Percentiles rank a stretch among this genome's conserved stretches.
Evolutionary conservation across 768 basidiomycete species (phyloP).

Genomic region (Pholiota molesta): DNA sequence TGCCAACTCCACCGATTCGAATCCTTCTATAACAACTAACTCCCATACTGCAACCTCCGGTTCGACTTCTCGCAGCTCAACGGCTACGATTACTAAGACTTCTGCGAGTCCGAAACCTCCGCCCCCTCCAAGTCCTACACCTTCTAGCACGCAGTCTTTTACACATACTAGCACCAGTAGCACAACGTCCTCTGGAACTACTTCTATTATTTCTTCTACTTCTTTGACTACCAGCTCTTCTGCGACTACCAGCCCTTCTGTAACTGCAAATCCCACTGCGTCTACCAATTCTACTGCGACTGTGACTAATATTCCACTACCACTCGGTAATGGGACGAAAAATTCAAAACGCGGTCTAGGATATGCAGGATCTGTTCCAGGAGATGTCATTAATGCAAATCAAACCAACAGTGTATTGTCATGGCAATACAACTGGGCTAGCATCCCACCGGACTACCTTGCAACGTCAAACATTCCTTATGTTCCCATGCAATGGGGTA

Average conservation of each 20-base stretch:
- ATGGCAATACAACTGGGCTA: constrained; percentile 62
- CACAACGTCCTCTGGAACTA: background rate
- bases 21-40: background rate
- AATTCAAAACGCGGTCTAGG: constrained; percentile 52
- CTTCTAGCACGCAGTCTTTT: background rate
- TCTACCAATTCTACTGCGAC: constrained; percentile 10
- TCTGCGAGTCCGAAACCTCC: background rate
- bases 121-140: background rate
- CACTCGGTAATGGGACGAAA: constrained; percentile 26
- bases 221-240: constrained; percentile 12
- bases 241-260: constrained; percentile 6
- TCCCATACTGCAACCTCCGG: background rate
- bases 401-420: constrained; percentile 44
- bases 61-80: background rate
- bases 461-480: constrained; percentile 46
- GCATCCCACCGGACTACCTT: constrained; percentile 43
- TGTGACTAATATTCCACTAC: constrained; percentile 18
- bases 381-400: constrained; percentile 48
- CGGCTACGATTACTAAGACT: background rate
- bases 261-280: background rate
- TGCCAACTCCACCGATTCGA: background rate
- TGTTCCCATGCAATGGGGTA: constrained; percentile 59
- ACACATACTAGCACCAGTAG: background rate
- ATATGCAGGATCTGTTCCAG: constrained; percentile 40
- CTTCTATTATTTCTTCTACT: background rate